These are phyloP conservation scores for Dryadomyces quercivorus DNA, from an alignment of 2,329 filamentous ascomycete species.

Conservation along the genomic window DNA sequence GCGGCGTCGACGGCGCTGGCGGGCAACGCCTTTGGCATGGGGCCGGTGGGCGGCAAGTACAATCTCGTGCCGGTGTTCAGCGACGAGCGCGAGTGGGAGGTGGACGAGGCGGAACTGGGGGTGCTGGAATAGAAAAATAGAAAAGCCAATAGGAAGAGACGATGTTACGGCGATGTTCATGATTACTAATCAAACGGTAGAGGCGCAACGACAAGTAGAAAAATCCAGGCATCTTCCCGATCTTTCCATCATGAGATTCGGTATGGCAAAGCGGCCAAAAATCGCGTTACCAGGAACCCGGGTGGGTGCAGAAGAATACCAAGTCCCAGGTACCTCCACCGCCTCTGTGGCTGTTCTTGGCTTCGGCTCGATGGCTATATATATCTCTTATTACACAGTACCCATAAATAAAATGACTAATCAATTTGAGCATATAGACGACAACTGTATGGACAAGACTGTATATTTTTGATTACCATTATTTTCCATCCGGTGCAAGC, in stretches of 20 bases:
- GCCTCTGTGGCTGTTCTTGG: too few species aligned
- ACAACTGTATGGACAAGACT: not conserved
- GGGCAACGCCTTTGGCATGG: conserved; percentile 48
- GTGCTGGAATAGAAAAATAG: not conserved
- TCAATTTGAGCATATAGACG: not conserved
- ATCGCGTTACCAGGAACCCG: too few species aligned
- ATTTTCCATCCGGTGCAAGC: not conserved
- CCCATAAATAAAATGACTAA: not conserved
- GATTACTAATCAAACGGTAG: not conserved
- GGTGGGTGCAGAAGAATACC: too few species aligned
- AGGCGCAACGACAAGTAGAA: too few species aligned
- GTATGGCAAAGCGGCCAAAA: too few species aligned
- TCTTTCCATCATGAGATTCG: too few species aligned
- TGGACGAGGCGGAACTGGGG: conserved; percentile 9
- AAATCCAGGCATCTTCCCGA: too few species aligned
- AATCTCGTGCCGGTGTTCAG: conserved; percentile 45
- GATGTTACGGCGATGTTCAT: too few species aligned
- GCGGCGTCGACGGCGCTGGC: conserved; percentile 16
- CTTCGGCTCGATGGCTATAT: too few species aligned
- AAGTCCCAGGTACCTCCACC: too few species aligned
- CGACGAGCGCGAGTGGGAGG: conserved; percentile 43
- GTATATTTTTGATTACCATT: not conserved
- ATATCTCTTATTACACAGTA: too few species aligned
- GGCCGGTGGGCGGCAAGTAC: conserved; percentile 50
- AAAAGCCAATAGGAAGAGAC: too few species aligned